Base-by-base conservation (phyloP, 2,329 filamentous ascomycete genomes). In the Ramularia endophylla region DNA sequence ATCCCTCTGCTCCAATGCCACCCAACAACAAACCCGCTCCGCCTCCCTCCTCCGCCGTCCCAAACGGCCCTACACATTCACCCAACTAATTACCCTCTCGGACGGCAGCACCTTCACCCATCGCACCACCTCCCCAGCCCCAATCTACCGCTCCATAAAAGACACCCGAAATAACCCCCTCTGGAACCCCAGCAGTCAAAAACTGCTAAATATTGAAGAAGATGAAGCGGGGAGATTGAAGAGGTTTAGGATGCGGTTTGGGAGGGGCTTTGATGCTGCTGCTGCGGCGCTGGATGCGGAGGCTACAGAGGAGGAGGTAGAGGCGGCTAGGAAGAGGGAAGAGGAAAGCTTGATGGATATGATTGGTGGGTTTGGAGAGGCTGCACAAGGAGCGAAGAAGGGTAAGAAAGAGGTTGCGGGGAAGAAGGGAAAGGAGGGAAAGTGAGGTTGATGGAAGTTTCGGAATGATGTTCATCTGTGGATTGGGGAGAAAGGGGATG, bases 61-160 rank as follows among this genome's bases (percentile, higher is more conserved):
- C n/a, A 85, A 88, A 60, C 80, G 89, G 5, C 90, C 92, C 30
- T 97, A 95, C 74, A 87, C 83, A 54, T 97, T 95, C 74, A 95
- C 90, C n/a, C 92, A 98, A 69, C 78, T 98, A 46, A 75, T 98
- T 53, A 89, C 88, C 40, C 83, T 97, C 51, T 87, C 84, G 29
- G 92, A 98, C 71, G 92, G 92, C 55, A 85, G 80, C 58, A 85
- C 89, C 46, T 97, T 80, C 68, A 81, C 83, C 36, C 75, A 81
- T 59, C 85, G 85, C 61, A 89, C 86, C 17, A 87, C 85, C 8
- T 86, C 79, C 8, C 86, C 87, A 0, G 56, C 68, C 16, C 72
- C 79, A 6, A 68, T 82, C 44, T 80, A 81, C 65, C 71, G 72
- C 51, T 73, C 69, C 38, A 75, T 74, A 46, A 94, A 94, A 67